Percentiles rank a stretch among this genome's conserved stretches.
phyloP scores from a whole-genome alignment of 768 basidiomycete species.

The Boletus rubescentipes region DNA sequence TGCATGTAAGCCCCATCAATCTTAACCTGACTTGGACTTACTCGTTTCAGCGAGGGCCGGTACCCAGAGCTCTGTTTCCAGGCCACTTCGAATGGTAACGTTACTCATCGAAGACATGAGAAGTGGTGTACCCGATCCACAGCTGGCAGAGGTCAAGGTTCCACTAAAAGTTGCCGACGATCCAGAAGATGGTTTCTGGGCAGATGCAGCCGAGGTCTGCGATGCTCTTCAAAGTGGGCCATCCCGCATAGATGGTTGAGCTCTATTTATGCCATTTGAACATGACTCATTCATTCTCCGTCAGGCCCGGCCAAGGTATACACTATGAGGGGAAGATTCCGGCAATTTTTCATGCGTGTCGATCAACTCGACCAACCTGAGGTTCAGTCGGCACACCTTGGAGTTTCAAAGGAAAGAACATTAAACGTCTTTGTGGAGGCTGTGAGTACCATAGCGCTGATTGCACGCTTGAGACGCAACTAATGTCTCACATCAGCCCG shows the following conservation, averaged over 20 bases:
- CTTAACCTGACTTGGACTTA: conserved; percentile 2
- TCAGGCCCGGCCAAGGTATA: conserved; percentile 69
- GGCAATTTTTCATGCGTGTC: conserved; percentile 67
- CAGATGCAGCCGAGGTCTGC: conserved; percentile 62
- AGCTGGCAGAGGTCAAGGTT: conserved; percentile 65
- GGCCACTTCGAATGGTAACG: conserved; percentile 54
- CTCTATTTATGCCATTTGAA: neutral
- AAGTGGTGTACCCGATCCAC: conserved; percentile 50
- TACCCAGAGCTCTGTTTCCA: conserved; percentile 14
- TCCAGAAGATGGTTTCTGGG: conserved; percentile 64
- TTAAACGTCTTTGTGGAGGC: conserved; percentile 59
- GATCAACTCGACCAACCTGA: conserved; percentile 49
- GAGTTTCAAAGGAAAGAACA: conserved; percentile 52
- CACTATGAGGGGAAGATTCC: conserved; percentile 63
- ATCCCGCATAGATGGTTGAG: conserved; percentile 65
- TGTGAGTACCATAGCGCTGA: conserved; percentile 36
- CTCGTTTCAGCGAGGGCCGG: conserved; percentile 8
- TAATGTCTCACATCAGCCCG: conserved; percentile 22
- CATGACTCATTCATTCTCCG: neutral
- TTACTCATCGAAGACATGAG: conserved; percentile 66
- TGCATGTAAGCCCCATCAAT: conserved; percentile 31
- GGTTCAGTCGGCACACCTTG: conserved; percentile 55
- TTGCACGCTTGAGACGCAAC: neutral
- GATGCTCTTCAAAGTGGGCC: conserved; percentile 58
- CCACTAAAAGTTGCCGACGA: conserved; percentile 50